Conservation (phyloP, 2,329 filamentous ascomycete genomes). For the Hyphodiscus sp. region DNA sequence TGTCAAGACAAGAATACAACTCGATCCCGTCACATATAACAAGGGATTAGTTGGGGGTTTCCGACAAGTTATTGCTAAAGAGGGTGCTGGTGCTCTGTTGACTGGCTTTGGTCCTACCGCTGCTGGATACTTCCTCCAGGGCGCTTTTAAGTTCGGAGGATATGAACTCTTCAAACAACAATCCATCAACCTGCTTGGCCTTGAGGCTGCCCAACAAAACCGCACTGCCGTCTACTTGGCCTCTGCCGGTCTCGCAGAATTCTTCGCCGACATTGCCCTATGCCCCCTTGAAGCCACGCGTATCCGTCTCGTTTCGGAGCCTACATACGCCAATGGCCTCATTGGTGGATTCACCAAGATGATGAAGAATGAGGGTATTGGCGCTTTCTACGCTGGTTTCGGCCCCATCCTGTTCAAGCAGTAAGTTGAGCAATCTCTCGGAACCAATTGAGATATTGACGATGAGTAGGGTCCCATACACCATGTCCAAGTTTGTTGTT, state of each 20-base stretch:
- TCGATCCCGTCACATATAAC: constrained; percentile 87
- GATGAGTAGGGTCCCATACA: constrained; percentile 73
- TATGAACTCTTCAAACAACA: constrained; percentile 97
- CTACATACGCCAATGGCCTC: constrained; percentile 76
- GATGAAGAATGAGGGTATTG: constrained; percentile 71
- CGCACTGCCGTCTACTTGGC: constrained; percentile 76
- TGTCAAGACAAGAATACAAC: constrained; percentile 94
- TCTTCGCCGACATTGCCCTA: constrained; percentile 73
- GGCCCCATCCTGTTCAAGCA: constrained; percentile 81
- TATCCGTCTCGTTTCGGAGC: constrained; percentile 87
- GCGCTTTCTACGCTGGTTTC: constrained; percentile 87
- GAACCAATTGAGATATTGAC: background rate
- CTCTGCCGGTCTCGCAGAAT: constrained; percentile 57
- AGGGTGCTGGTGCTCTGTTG: constrained; percentile 79
- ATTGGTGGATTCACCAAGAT: constrained; percentile 79
- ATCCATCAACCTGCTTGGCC: constrained; percentile 72
- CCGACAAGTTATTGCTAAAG: constrained; percentile 74
- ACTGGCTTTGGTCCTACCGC: constrained; percentile 82
- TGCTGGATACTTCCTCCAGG: constrained; percentile 90
- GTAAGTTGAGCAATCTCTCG: constrained; percentile 38
- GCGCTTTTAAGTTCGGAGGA: constrained; percentile 88
- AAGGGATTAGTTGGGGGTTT: constrained; percentile 79
- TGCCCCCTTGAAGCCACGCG: constrained; percentile 90
- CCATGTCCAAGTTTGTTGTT: constrained; percentile 92
- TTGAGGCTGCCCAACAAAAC: constrained; percentile 72